These are phyloP conservation scores for Solanum hybrid DNA, from an alignment of 305 asterid genomes.

Conservation along the genomic window DNA sequence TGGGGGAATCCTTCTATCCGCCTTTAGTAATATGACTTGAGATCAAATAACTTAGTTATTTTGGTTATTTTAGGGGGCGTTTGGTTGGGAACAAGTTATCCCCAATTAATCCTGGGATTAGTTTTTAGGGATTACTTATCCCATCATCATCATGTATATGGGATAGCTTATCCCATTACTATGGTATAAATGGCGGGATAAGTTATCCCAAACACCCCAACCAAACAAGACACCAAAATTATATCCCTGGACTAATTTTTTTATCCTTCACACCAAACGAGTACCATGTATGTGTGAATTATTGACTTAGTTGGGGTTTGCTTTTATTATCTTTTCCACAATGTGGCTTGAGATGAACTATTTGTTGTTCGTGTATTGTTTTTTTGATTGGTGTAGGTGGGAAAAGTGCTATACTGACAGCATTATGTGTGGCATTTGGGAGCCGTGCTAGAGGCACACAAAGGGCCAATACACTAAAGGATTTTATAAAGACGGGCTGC, in stretches of 20 bases:
- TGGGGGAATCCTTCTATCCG: neutral
- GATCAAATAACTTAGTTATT: neutral
- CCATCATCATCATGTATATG: neutral
- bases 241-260: neutral
- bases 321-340: neutral
- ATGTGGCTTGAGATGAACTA: neutral
- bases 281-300: neutral
- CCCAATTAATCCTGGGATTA: neutral
- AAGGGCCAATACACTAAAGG: slow-evolving; percentile 72
- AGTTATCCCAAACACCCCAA: neutral
- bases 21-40: neutral
- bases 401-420: slow-evolving; percentile 88
- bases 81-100: neutral
- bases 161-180: neutral
- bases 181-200: neutral
- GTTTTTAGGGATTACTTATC: neutral
- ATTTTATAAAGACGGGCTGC: slow-evolving; percentile 85
- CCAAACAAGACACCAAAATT: neutral
- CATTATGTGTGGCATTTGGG: slow-evolving; percentile 84
- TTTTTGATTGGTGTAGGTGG: slow-evolving; percentile 48
- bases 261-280: neutral
- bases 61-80: neutral
- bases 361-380: neutral
- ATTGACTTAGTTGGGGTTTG: neutral
- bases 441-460: slow-evolving; percentile 91